Percentiles rank a stretch among this genome's conserved stretches.
Evolutionary conservation across 2,329 filamentous ascomycete genomes (phyloP).

Genomic region (Nigrospora osmanthi): DNA sequence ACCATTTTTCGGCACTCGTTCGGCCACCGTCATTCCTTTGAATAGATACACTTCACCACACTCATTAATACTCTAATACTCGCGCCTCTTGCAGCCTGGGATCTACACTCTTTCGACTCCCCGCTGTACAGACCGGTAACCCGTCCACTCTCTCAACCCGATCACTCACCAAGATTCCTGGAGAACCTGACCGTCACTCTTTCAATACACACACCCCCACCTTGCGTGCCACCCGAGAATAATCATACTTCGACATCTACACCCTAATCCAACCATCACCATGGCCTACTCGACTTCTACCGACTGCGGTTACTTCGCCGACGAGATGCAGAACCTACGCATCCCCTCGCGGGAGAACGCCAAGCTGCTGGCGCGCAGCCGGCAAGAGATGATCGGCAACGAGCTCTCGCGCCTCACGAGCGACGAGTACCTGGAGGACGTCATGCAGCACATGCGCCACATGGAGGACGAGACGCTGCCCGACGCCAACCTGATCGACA

Average conservation of each 20-base stretch:
- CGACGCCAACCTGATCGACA: slow-evolving; percentile 96
- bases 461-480: slow-evolving; percentile 95
- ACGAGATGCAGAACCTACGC: slow-evolving; percentile 42
- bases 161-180: slow-evolving; percentile 38
- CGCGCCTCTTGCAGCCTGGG: slow-evolving; percentile 34
- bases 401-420: slow-evolving; percentile 79
- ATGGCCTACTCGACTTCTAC: slow-evolving; percentile 37
- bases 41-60: slow-evolving; percentile 37
- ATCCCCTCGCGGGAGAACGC: slow-evolving; percentile 68
- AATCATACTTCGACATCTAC: slow-evolving; percentile 14
- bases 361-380: slow-evolving; percentile 70
- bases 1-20: slow-evolving; percentile 30
- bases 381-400: slow-evolving; percentile 80
- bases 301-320: slow-evolving; percentile 46
- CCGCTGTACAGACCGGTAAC: slow-evolving; percentile 2
- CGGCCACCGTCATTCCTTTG: slow-evolving; percentile 52
- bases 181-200: slow-evolving; percentile 42
- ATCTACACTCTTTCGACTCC: slow-evolving; percentile 33
- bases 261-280: slow-evolving; percentile 19
- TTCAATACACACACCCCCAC: slow-evolving; percentile 16
- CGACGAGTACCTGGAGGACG: slow-evolving; percentile 90
- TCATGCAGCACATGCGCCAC: slow-evolving; percentile 86
- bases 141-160: slow-evolving; percentile 11
- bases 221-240: slow-evolving; percentile 6
- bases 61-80: slow-evolving; percentile 51